These are phyloP conservation scores for Sisymbrium altissimum DNA, from an alignment of 345 rosid genomes.

Conservation along the genomic window DNA sequence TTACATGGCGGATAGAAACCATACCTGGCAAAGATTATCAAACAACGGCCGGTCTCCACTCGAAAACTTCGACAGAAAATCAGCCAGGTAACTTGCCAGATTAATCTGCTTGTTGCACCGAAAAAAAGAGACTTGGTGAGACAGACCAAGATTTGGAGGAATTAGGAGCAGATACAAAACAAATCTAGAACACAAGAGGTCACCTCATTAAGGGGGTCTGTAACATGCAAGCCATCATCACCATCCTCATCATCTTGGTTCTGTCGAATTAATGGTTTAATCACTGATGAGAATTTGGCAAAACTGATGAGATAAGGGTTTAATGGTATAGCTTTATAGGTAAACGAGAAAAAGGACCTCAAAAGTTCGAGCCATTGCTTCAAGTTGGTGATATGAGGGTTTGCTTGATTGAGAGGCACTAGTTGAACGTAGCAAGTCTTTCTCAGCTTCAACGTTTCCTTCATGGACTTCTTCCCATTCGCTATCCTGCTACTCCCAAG, in stretches of 20 bases:
- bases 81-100: constrained; percentile 62
- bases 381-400: constrained; percentile 70
- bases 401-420: constrained; percentile 46
- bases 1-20: constrained; percentile 6
- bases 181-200: neutral
- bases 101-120: constrained; percentile 53
- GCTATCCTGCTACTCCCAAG: constrained; percentile 46
- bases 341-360: constrained; percentile 44
- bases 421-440: constrained; percentile 44
- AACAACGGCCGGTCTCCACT: constrained; percentile 49
- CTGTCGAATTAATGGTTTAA: constrained; percentile 30
- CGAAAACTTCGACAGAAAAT: constrained; percentile 56
- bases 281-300: neutral
- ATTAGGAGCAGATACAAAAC: neutral
- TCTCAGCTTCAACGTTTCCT: constrained; percentile 47
- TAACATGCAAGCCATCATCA: constrained; percentile 43
- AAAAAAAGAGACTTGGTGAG: neutral
- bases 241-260: constrained; percentile 61
- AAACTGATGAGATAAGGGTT: neutral
- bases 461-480: constrained; percentile 87
- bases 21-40: constrained; percentile 69
- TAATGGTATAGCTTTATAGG: neutral
- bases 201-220: constrained; percentile 83
- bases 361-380: constrained; percentile 68
- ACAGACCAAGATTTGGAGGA: neutral